Percentiles rank a stretch among this genome's conserved stretches.
These are phyloP conservation scores for Cutaneotrichosporon sp. DNA, from an alignment of 1,284 basidiomycete genomes.

Conservation along the genomic window DNA sequence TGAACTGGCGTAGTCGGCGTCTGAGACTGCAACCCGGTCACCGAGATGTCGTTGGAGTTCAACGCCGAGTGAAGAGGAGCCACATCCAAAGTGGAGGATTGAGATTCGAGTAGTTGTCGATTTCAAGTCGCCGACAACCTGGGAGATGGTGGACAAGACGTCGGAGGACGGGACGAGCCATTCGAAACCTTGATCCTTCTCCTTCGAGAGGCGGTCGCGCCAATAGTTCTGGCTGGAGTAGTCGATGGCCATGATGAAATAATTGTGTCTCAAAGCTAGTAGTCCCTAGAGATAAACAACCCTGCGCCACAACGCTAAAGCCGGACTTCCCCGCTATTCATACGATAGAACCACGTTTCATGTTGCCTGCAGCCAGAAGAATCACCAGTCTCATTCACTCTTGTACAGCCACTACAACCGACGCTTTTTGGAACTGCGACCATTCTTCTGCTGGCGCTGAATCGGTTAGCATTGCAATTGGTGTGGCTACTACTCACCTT, in stretches of 20 bases:
- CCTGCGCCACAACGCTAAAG: too few species aligned
- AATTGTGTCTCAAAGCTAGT: too few species aligned
- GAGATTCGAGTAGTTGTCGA: neutral
- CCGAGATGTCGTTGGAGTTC: constrained; percentile 22
- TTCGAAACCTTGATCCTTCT: constrained; percentile 35
- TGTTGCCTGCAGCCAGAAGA: too few species aligned
- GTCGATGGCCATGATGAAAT: constrained; percentile 28
- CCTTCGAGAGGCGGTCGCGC: constrained; percentile 35
- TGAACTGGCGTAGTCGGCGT: constrained; percentile 38
- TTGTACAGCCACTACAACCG: neutral
- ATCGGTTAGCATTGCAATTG: neutral
- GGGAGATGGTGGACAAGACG: constrained; percentile 32
- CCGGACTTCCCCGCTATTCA: too few species aligned
- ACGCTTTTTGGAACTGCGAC: constrained; percentile 4
- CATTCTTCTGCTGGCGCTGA: constrained; percentile 24
- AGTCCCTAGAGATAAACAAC: too few species aligned
- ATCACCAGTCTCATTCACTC: too few species aligned
- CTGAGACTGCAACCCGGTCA: constrained; percentile 27
- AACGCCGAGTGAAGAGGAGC: constrained; percentile 36
- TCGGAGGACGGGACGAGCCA: constrained; percentile 36
- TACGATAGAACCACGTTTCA: too few species aligned
- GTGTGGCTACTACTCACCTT: constrained; percentile 8
- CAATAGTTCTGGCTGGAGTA: constrained; percentile 46
- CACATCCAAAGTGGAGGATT: constrained; percentile 46
- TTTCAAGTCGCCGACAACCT: neutral